Evolutionary conservation across 306 rosid species (phyloP).

Genomic region (Hylodesmum podocarpum): DNA sequence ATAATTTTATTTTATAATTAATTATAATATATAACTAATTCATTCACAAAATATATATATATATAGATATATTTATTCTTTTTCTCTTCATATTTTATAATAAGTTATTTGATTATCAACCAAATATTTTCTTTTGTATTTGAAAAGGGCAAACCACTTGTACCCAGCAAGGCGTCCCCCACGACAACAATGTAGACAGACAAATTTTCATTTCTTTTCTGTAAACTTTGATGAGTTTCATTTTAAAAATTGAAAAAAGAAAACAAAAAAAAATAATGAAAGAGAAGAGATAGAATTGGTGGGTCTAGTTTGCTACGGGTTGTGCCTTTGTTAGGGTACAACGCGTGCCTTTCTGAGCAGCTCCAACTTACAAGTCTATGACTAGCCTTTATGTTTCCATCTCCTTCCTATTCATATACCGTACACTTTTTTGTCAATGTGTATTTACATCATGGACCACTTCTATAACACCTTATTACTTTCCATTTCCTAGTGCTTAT

Average conservation of each 20-base stretch:
- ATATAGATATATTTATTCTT: too few relatives aligned
- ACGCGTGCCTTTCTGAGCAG: slow-evolving; percentile 42
- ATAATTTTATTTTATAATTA: too few relatives aligned
- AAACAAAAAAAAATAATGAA: too few relatives aligned
- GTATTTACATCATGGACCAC: neutral
- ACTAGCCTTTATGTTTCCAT: slow-evolving; percentile 13
- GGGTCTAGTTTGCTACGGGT: slow-evolving; percentile 34
- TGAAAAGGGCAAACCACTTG: neutral
- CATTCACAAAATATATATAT: too few relatives aligned
- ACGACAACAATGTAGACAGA: neutral
- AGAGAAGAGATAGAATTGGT: neutral
- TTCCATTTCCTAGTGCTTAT: neutral
- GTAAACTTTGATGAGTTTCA: neutral
- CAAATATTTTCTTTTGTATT: too few relatives aligned
- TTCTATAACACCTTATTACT: neutral
- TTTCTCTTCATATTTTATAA: too few relatives aligned
- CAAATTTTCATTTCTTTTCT: neutral
- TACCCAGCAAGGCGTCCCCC: neutral
- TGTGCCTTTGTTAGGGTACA: slow-evolving; percentile 55
- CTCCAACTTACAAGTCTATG: neutral
- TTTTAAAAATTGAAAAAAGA: too few relatives aligned
- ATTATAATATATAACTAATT: too few relatives aligned
- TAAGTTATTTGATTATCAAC: too few relatives aligned
- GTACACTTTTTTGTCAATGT: neutral
- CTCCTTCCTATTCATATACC: neutral